Base-by-base conservation (phyloP, 1,139 yeast genomes). In the Fermentozyma sake region DNA sequence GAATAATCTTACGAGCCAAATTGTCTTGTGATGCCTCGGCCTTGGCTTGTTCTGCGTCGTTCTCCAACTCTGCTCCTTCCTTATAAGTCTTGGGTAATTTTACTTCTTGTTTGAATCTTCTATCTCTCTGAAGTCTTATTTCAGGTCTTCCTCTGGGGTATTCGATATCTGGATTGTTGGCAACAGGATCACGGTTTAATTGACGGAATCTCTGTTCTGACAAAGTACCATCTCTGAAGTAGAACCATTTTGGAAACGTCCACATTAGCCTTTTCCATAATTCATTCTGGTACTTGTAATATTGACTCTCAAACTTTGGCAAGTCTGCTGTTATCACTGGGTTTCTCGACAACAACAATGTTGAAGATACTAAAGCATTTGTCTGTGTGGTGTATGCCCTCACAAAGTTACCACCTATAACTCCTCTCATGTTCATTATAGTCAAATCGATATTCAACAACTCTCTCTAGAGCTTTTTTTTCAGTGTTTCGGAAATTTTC, bases 181-280 rank as follows among this genome's bases (percentile, higher is more conserved):
- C 71, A 3, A 79, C 73, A 7, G 96, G 95, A 30, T 80, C 79
- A 35, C 68, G 70, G 51, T 89, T 95, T 26, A 82, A 79, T 44
- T 79, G 76, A 31, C 78, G 62, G 58, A 78, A 91, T 46, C 76
- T 76, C 52, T 87, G 84, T 52, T 87, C 96, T 7, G 95, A 76
- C 39, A 91, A 65, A 1, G 97, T 82, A 38, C 97, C 97, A 44
- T 75, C 81, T 52, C 83, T 84, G 63, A 81, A 91, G 63, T 87
- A 93, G 54, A 78, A 89, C 75, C 89, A 87, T 44, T 81, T 79
- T 5, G 98, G 97, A 56, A 91, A 91, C 1, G 97, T 87, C 95
- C 96, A 87, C 95, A 89, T 87, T 42, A 91, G 68, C 50, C 97
- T 72, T 48, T 79, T 79, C 68, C 89, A 89, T 36, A 91, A 68